Evolutionary conservation across 1,284 basidiomycete genomes (phyloP).

Genomic region (Puccinia hordei): DNA sequence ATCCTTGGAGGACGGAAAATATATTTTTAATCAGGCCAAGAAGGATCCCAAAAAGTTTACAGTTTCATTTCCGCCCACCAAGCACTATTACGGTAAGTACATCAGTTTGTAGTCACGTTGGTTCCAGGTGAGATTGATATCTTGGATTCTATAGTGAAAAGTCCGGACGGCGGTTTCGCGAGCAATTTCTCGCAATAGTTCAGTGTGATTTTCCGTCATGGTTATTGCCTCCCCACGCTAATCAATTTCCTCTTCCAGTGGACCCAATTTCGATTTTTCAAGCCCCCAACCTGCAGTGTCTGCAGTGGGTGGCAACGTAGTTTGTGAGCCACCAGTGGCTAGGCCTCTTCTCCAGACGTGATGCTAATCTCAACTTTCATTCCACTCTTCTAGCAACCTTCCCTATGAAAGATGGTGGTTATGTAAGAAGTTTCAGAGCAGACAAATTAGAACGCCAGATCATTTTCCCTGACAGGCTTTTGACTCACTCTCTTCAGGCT

Average conservation of each 20-base stretch:
- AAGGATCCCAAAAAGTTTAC: background rate
- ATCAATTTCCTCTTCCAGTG: background rate
- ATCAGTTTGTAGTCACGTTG: no score
- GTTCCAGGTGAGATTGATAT: no score
- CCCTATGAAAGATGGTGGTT: constrained; percentile 20
- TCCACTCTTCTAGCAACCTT: constrained; percentile 45
- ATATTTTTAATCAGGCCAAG: constrained; percentile 4
- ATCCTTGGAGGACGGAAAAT: constrained; percentile 12
- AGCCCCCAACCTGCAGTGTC: constrained; percentile 36
- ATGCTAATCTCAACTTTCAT: no score
- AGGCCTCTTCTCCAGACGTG: no score
- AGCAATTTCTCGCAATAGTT: constrained; percentile 45
- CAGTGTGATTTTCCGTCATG: background rate
- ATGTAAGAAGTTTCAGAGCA: no score
- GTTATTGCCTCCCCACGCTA: background rate
- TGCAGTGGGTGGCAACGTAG: constrained; percentile 22
- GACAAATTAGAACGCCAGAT: no score
- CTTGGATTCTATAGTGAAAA: constrained; percentile 1
- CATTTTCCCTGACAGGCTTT: no score
- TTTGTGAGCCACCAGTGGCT: background rate
- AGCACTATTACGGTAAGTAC: background rate
- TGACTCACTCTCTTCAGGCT: constrained; percentile 1
- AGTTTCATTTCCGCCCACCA: background rate
- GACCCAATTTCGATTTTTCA: constrained; percentile 34
- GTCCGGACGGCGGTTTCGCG: constrained; percentile 34